A percentile compares a stretch with the other conserved stretches of the same genome.
phyloP scores from a whole-genome alignment of 805 yeast species.

The Yamadazyma paraphyllophila region DNA sequence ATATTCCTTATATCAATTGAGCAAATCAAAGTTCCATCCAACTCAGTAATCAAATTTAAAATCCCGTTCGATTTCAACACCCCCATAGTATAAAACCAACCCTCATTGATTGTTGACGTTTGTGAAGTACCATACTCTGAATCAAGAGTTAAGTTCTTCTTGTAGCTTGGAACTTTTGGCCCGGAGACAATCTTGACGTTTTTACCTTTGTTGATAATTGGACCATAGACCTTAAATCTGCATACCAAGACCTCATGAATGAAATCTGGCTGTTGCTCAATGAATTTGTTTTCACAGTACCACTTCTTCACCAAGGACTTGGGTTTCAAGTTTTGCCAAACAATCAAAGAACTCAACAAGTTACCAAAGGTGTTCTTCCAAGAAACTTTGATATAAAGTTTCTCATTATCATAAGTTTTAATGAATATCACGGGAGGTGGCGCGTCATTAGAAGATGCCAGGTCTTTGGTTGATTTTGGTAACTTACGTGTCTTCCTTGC shows the following conservation, averaged over 20 bases:
- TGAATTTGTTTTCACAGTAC: constrained; percentile 40
- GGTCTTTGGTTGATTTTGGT: constrained; percentile 7
- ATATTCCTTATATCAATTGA: constrained; percentile 54
- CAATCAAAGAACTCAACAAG: constrained; percentile 44
- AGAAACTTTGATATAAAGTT: constrained; percentile 35
- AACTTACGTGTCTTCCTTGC: constrained; percentile 6
- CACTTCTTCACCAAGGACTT: constrained; percentile 56
- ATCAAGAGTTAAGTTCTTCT: constrained; percentile 8
- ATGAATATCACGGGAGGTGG: constrained; percentile 41
- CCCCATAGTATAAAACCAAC: constrained; percentile 76
- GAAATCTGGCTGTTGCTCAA: constrained; percentile 11
- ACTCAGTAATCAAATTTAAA: constrained; percentile 57
- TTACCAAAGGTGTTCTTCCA: constrained; percentile 39
- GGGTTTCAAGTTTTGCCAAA: constrained; percentile 57
- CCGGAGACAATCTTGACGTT: constrained; percentile 37
- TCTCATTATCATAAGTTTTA: constrained; percentile 37
- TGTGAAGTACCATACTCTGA: not conserved
- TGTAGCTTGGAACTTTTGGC: constrained; percentile 36
- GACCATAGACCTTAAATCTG: constrained; percentile 65
- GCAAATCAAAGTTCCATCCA: constrained; percentile 61
- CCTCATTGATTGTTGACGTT: constrained; percentile 33
- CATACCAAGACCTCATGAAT: constrained; percentile 52
- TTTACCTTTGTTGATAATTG: constrained; percentile 43
- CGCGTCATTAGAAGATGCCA: not conserved
- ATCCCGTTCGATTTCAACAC: constrained; percentile 62